Evolutionary conservation across 495 filamentous ascomycete species (phyloP), one percentile per base, ranked within the genome.

Genomic region (Tirmania nivea): DNA sequence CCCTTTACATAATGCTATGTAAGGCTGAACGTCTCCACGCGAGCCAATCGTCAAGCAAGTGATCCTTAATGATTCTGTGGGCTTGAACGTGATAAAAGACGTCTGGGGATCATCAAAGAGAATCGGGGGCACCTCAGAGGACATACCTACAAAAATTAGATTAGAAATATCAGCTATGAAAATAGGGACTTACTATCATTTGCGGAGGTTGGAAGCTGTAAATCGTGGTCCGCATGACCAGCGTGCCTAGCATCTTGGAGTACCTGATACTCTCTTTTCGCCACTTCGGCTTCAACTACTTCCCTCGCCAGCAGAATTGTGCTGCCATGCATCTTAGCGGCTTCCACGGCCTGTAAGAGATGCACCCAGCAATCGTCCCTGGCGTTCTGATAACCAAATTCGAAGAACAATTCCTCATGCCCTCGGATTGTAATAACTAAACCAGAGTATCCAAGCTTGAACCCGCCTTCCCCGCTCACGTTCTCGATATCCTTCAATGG

Each of bases 11-110:
- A 97, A 71, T 6, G 92, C 86, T 64, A 97, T 96, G 63, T 95
- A 97, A 0, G 90, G 90, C 59, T 97, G 90, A 8, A 97, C 90
- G 65, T 97, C 90, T 21, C 90, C 90, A 34, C 90, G 76, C 2
- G 89, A 94, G 21, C 90, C 90, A 55, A 97, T 97, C 0, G 90
- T 97, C 34, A 97, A 68, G 63, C 90, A 97, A 0, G 88, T 94
- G 51, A 97, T 80, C n/a, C 72, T 75, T 62, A 97, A 68, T 9
- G 87, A 73, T 59, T 89, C 76, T 7, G 75, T 69, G 0, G 90
- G 90, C 65, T 93, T 94, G 69, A 96, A 97, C 56, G 94, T 88
- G 57, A 97, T 73, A 55, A 96, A 87, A 0, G 90, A 96, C 17
- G 85, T 84, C 57, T 78, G 78, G 17, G 86, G 81, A 60, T 96